Evolutionary conservation across 192 early-diverging fungal species (phyloP), one percentile per base, ranked within the genome.

Genomic region (Coemansia sp.): DNA sequence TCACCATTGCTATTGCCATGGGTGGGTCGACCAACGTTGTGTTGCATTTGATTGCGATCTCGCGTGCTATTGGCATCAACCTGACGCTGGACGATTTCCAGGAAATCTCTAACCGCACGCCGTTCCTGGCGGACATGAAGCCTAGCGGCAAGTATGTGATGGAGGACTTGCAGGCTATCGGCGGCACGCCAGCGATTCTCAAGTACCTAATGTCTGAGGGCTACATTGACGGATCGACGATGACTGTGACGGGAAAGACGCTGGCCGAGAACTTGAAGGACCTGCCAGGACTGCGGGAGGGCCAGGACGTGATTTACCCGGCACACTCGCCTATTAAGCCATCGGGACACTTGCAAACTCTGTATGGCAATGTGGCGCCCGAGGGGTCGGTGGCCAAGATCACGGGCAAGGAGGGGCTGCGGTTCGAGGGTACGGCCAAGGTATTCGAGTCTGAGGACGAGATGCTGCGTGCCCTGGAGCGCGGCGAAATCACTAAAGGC

Each of bases 1-100:
- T 99, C 80, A 91, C 94, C 7, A 38, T 95, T 11, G 92, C 90
- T 23, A 97, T 97, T 88, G 92, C 93, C 42, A 86, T 98, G 50
- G 98, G 98, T 74, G 97, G 96, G 2, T 98, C 95, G 21, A 99
- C 98, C 38, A 99, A 99, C 69, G 95, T 94, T 34, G 95, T 98
- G 25, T 87, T 99, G 57, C 98, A 99, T 71, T 82, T 99, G 71
- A 88, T 96, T 59, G 96, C 96, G 21, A 87, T 94, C 27, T 93
- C 98, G 21, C 89, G 92, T 51, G 84, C 94, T 21, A 87, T 94
- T 45, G 91, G 88, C 58, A 86, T 99, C 65, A 78, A 86, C 12
- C 85, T 99, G 66, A 93, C 88, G 14, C 84, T 99, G 64, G 92
- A 95, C 64, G 98, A 99, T 65, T 98, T 98, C 92, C 98, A 99